Conservation (phyloP, 805 yeast species). For the Nakazawaea ernobii region DNA sequence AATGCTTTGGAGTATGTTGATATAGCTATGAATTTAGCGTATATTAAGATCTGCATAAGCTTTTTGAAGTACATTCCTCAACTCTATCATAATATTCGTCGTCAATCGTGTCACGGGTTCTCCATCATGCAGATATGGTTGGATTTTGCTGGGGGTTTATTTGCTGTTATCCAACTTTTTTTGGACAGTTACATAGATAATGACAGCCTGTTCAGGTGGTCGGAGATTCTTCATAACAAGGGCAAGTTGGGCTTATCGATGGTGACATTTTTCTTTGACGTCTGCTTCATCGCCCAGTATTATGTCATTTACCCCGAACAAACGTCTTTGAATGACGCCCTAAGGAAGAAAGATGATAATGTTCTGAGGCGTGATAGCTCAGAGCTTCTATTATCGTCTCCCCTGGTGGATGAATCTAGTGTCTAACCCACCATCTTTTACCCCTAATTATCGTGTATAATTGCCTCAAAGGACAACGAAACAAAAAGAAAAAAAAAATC, state of each 20-base stretch:
- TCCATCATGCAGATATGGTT: slow-evolving; percentile 32
- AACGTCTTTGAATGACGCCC: neutral
- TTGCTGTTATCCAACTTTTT: slow-evolving; percentile 32
- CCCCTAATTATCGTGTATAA: neutral
- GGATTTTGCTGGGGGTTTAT: slow-evolving; percentile 37
- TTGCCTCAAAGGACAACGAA: neutral
- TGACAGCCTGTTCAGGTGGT: slow-evolving; percentile 15
- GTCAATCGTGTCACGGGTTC: slow-evolving; percentile 41
- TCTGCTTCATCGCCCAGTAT: slow-evolving; percentile 23
- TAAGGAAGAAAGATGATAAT: neutral
- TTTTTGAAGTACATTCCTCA: slow-evolving; percentile 48
- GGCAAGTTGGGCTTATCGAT: slow-evolving; percentile 37
- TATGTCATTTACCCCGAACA: slow-evolving; percentile 11
- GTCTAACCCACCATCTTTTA: neutral
- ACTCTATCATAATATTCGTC: slow-evolving; percentile 31
- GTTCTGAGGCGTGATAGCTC: neutral
- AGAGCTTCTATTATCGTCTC: neutral
- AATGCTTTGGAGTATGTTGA: slow-evolving; percentile 24
- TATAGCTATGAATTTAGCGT: slow-evolving; percentile 35
- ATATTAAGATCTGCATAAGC: slow-evolving; percentile 38
- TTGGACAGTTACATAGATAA: slow-evolving; percentile 31
- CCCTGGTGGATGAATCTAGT: too few relatives aligned
- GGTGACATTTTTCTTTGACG: slow-evolving; percentile 28
- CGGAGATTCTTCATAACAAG: slow-evolving; percentile 31
- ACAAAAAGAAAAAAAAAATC: neutral